Percentiles rank a stretch among this genome's conserved stretches.
phyloP scores from a whole-genome alignment of 257 asterid genomes.

The Ophiorrhiza pumila region DNA sequence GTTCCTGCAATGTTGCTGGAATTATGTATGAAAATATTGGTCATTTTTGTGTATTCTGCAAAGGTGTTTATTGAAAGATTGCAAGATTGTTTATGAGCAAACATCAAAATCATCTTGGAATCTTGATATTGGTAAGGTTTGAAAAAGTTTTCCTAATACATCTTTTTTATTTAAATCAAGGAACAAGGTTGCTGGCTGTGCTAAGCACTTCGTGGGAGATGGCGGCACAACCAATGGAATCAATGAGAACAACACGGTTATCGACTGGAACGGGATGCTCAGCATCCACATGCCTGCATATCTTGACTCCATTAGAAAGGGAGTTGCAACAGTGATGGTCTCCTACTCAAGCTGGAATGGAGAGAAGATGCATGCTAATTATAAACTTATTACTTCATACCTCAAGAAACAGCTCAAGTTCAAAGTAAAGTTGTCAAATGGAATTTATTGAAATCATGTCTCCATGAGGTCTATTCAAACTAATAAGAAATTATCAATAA shows the following conservation, averaged over 20 bases:
- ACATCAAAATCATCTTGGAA: background rate
- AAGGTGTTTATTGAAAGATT: background rate
- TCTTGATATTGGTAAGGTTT: background rate
- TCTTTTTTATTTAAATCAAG: background rate
- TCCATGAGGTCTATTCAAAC: background rate
- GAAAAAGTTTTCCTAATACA: background rate
- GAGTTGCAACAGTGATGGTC: conserved; percentile 37
- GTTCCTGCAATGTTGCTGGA: too few relatives aligned
- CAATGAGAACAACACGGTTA: conserved; percentile 33
- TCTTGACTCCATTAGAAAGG: conserved; percentile 29
- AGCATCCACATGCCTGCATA: conserved; percentile 39
- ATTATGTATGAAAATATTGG: too few relatives aligned
- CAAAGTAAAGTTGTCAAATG: conserved; percentile 10
- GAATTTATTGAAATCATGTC: background rate
- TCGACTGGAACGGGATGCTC: conserved; percentile 26
- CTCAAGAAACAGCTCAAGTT: conserved; percentile 38
- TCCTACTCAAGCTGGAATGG: conserved; percentile 44
- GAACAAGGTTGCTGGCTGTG: conserved; percentile 38
- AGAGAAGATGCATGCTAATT: conserved; percentile 37
- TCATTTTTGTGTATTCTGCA: too few relatives aligned
- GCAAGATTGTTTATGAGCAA: background rate
- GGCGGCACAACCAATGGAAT: conserved; percentile 38
- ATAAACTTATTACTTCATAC: conserved; percentile 26
- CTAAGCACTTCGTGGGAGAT: conserved; percentile 43
- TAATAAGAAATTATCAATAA: background rate